Evolutionary conservation across 805 yeast species (phyloP).

Genomic region (Groenewaldozyma salmanticensis): DNA sequence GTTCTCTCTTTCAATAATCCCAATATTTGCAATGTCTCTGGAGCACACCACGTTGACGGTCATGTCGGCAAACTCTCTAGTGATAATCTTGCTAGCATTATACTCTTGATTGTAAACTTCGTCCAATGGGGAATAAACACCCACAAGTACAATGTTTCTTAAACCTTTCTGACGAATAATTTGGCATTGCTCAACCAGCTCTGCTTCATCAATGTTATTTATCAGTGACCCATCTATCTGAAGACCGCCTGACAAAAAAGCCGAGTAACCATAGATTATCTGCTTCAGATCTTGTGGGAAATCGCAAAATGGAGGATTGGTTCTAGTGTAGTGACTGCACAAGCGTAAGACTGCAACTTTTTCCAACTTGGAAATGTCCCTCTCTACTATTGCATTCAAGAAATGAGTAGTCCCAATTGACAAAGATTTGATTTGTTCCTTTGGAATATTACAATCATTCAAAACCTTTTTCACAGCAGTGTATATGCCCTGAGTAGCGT

Average conservation of each 20-base stretch:
- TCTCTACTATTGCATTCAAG: conserved; percentile 43
- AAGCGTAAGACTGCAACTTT: conserved; percentile 38
- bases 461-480: conserved; percentile 30
- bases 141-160: conserved; percentile 30
- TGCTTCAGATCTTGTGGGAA: conserved; percentile 27
- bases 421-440: conserved; percentile 31
- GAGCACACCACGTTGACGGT: conserved; percentile 32
- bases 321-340: conserved; percentile 35
- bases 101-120: conserved; percentile 33
- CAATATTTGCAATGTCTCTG: conserved; percentile 35
- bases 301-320: conserved; percentile 37
- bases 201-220: conserved; percentile 7
- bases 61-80: conserved; percentile 28
- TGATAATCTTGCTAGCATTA: conserved; percentile 28
- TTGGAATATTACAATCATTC: conserved; percentile 16
- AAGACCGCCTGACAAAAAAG: conserved; percentile 11
- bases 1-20: conserved; percentile 38
- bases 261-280: conserved; percentile 10
- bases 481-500: conserved; percentile 37
- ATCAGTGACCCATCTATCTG: conserved; percentile 12
- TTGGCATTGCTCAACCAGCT: conserved; percentile 20
- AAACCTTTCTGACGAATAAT: conserved; percentile 29
- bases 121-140: conserved; percentile 34
- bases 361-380: conserved; percentile 34
- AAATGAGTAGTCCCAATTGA: conserved; percentile 48